Base-by-base conservation (phyloP, 192 early-diverging fungal genomes). In the Chytriomyces confervae region DNA sequence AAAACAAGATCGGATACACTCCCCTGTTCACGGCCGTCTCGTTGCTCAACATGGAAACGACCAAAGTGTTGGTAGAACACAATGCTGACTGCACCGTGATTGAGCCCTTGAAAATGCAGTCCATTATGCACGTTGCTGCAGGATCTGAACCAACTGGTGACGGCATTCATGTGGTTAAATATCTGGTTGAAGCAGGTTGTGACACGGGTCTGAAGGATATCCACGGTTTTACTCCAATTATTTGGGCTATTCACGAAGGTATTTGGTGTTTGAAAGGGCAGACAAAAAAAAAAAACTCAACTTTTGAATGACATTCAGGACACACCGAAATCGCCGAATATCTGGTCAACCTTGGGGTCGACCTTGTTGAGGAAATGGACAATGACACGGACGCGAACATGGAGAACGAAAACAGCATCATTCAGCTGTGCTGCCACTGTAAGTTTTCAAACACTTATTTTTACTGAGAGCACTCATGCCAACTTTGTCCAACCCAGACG, bases 171-270 rank as follows among this genome's bases (percentile, higher is more conserved):
- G 53, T 57, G 20, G 53, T 57, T 57, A 57, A 57, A 57, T 57
- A 57, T 20, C 53, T 57, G 13, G 53, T 57, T 13, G 20, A 20
- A n/a, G 53, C 53, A 1, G 53, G 53, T 20, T 57, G 53, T 57
- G 53, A 57, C 53, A 57, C 13, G 53, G 53, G 20, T 20, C 53
- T n/a, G 20, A 57, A 20, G 20, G 53, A 57, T 57, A 57, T 57
- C 20, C 53, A 57, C 53, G 20, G 20, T 20, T 57, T 57, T 20
- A 57, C 53, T n/a, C 53, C 53, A n/a, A 13, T 57, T 57, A 5
- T 57, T n/a, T 57, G 53, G 53, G 53, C 53, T n/a, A 57, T 57
- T 57, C 53, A 57, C 20, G 53, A 57, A 57, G 53, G 53, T 57
- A 57, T 57, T 57, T 57, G 16, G 0, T 57, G 53, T n/a, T 57